A percentile compares a stretch with the other conserved stretches of the same genome.
Evolutionary conservation across 169 alveolate species (phyloP).

Genomic region (Babesia bovis): DNA sequence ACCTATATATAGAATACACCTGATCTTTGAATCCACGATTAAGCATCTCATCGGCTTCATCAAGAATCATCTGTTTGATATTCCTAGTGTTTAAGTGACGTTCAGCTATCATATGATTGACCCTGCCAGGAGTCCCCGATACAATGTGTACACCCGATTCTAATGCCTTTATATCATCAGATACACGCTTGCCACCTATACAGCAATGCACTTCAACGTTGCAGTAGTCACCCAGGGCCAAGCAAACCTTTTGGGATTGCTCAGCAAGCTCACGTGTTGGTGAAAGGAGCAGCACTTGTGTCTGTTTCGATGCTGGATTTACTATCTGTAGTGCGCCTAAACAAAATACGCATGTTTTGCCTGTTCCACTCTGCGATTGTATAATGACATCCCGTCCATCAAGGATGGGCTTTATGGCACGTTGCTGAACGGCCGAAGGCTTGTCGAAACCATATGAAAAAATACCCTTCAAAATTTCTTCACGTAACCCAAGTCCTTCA

Average conservation of each 20-base stretch:
- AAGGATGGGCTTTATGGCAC: constrained; percentile 97
- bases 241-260: constrained; percentile 94
- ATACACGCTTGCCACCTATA: constrained; percentile 94
- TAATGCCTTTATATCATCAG: constrained; percentile 94
- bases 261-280: constrained; percentile 99
- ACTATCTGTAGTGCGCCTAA: constrained; percentile 94
- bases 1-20: constrained; percentile 94
- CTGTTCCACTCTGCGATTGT: constrained; percentile 97
- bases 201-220: constrained; percentile 93
- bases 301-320: constrained; percentile 83
- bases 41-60: constrained; percentile 99
- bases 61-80: constrained; percentile 94
- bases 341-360: constrained; percentile 98
- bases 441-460: constrained; percentile 97
- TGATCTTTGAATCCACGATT: constrained; percentile 95
- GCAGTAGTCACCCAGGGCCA: constrained; percentile 97
- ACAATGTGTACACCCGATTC: constrained; percentile 97
- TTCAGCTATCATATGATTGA: constrained; percentile 96
- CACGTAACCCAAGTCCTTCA: constrained; percentile 91
- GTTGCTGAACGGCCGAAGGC: constrained; percentile 98
- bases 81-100: constrained; percentile 92
- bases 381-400: constrained; percentile 97
- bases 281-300: constrained; percentile 89
- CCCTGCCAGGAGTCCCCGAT: constrained; percentile 99
- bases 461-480: constrained; percentile 94